These are phyloP conservation scores for Conoideocrella luteorostrata DNA, from an alignment of 2,329 filamentous ascomycete genomes.

Conservation along the genomic window DNA sequence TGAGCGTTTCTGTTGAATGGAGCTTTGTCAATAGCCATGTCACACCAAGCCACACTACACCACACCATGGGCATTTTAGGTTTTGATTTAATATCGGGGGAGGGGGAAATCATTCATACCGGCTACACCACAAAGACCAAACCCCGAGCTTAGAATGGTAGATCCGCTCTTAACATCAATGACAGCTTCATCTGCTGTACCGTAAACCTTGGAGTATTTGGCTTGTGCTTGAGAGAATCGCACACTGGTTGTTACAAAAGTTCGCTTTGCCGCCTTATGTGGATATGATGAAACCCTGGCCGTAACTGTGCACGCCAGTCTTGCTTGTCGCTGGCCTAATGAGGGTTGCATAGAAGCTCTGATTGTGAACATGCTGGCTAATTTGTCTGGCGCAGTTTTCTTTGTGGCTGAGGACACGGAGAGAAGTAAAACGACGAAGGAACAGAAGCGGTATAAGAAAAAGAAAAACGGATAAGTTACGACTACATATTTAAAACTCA, in stretches of 20 bases:
- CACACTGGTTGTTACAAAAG: conserved; percentile 8
- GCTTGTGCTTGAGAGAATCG: conserved; percentile 15
- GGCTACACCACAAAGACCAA: conserved; percentile 74
- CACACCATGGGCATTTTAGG: too few relatives aligned
- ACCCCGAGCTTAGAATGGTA: conserved; percentile 69
- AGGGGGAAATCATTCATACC: conserved; percentile 35
- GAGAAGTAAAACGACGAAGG: background rate
- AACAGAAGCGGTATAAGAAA: background rate
- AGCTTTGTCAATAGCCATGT: conserved; percentile 5
- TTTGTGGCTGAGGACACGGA: background rate
- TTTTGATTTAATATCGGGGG: too few relatives aligned
- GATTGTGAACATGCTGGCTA: background rate
- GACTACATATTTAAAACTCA: background rate
- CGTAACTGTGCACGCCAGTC: conserved; percentile 3
- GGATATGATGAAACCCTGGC: background rate
- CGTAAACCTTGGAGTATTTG: conserved; percentile 40
- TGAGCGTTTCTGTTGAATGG: conserved; percentile 57
- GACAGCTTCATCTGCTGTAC: conserved; percentile 60
- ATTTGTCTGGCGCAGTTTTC: background rate
- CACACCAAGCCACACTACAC: too few relatives aligned
- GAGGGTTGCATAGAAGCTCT: background rate
- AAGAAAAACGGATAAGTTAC: background rate
- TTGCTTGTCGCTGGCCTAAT: background rate
- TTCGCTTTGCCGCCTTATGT: background rate
- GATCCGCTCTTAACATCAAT: conserved; percentile 64